phyloP scores from a whole-genome alignment of 805 yeast genomes.

The Starmerella cellae region DNA sequence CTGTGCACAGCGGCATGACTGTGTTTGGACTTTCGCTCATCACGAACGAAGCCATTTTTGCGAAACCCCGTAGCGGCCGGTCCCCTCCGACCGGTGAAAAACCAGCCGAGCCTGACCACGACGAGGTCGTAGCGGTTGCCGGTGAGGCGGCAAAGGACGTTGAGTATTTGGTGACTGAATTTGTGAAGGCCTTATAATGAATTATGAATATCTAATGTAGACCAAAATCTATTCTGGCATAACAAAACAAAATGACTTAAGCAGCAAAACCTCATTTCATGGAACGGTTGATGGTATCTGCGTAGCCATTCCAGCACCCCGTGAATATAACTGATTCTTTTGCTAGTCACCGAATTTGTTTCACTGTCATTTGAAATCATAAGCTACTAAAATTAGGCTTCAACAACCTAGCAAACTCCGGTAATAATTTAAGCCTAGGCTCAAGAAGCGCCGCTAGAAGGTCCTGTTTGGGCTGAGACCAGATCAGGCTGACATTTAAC shows the following conservation, averaged over 20 bases:
- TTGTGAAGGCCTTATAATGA: too few relatives aligned
- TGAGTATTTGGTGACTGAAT: constrained; percentile 40
- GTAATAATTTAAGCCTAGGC: too few relatives aligned
- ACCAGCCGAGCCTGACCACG: constrained; percentile 76
- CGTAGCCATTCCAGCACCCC: too few relatives aligned
- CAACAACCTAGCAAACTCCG: too few relatives aligned
- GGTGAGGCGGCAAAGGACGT: constrained; percentile 71
- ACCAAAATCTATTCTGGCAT: background rate
- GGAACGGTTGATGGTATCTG: background rate
- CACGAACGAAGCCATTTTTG: constrained; percentile 69
- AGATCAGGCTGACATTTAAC: too few relatives aligned
- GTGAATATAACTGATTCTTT: too few relatives aligned
- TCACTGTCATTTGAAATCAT: too few relatives aligned
- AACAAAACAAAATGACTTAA: too few relatives aligned
- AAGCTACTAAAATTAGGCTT: too few relatives aligned
- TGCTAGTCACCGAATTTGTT: too few relatives aligned
- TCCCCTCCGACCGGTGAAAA: constrained; percentile 10
- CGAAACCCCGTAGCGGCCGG: constrained; percentile 29
- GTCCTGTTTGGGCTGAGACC: too few relatives aligned
- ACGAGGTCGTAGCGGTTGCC: constrained; percentile 81
- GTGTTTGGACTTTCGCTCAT: constrained; percentile 78
- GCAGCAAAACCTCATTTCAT: background rate
- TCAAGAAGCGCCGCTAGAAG: too few relatives aligned
- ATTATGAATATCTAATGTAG: background rate
- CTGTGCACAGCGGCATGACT: constrained; percentile 71